Evolutionary conservation across 2,329 filamentous ascomycete species (phyloP).

Genomic region (Aspergillus luchuensis): DNA sequence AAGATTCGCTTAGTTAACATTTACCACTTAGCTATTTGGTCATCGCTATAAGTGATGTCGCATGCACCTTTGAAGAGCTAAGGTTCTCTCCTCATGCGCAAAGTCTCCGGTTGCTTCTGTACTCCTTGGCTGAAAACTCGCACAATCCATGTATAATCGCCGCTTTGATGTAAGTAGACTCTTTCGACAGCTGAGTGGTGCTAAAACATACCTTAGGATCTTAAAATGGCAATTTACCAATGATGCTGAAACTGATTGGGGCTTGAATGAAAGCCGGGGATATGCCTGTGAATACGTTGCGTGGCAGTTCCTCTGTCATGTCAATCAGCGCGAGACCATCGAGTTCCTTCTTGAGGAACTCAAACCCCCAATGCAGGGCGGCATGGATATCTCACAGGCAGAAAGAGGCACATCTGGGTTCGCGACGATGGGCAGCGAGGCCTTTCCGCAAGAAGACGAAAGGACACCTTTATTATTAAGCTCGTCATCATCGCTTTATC

Average conservation of each 20-base stretch:
- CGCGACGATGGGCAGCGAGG: conserved; percentile 8
- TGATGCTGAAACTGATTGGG: conserved; percentile 55
- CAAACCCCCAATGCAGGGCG: conserved; percentile 24
- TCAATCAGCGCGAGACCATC: conserved; percentile 60
- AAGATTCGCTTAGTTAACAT: neutral
- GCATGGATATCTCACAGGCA: conserved; percentile 20
- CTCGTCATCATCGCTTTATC: conserved; percentile 26
- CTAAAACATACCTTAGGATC: conserved; percentile 44
- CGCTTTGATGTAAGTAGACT: conserved; percentile 53
- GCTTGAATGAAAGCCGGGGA: conserved; percentile 58
- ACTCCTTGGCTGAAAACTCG: conserved; percentile 43
- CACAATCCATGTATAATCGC: conserved; percentile 48
- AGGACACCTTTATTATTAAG: conserved; percentile 34
- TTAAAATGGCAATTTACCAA: conserved; percentile 59
- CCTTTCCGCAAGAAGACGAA: conserved; percentile 24
- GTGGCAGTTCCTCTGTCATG: conserved; percentile 61
- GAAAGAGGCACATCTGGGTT: conserved; percentile 26
- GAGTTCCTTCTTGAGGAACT: conserved; percentile 60
- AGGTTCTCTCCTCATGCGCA: conserved; percentile 42
- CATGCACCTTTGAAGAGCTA: conserved; percentile 50
- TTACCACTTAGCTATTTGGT: conserved; percentile 38
- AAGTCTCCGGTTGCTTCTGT: conserved; percentile 41
- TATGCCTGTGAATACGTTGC: conserved; percentile 63
- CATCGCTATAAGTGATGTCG: conserved; percentile 42
- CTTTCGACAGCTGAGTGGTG: neutral